A percentile compares a stretch with the other conserved stretches of the same genome.
phyloP scores from a whole-genome alignment of 2,329 filamentous ascomycete genomes.

The Trichothecium sympodiale region DNA sequence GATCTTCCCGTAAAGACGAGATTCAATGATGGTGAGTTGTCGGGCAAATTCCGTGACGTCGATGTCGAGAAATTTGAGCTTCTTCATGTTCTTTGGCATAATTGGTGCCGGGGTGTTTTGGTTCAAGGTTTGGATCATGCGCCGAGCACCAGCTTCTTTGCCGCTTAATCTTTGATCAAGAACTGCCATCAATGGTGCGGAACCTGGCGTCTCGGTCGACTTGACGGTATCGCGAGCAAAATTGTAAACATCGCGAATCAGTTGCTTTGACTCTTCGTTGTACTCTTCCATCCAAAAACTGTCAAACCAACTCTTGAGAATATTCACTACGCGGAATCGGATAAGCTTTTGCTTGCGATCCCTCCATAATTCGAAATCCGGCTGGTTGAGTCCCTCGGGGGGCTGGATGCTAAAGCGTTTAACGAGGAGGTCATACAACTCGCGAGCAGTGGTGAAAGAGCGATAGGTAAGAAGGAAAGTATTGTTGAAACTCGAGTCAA shows the following conservation, averaged over 20 bases:
- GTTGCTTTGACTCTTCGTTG: conserved; percentile 68
- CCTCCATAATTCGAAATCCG: conserved; percentile 78
- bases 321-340: conserved; percentile 91
- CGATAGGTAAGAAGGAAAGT: conserved; percentile 95
- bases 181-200: conserved; percentile 70
- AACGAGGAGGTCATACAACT: conserved; percentile 87
- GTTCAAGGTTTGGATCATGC: conserved; percentile 77
- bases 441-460: conserved; percentile 83
- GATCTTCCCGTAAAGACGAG: conserved; percentile 87
- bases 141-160: conserved; percentile 76
- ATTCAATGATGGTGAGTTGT: conserved; percentile 94
- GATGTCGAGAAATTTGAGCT: conserved; percentile 95
- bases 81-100: conserved; percentile 98
- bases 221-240: conserved; percentile 91
- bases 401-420: conserved; percentile 89
- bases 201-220: conserved; percentile 85
- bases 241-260: conserved; percentile 79
- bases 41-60: conserved; percentile 94
- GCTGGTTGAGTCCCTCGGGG: conserved; percentile 62
- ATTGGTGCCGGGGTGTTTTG: conserved; percentile 78
- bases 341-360: conserved; percentile 95
- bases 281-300: conserved; percentile 98
- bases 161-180: conserved; percentile 82
- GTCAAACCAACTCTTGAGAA: conserved; percentile 96
- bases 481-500: conserved; percentile 92